Evolutionary conservation across 805 yeast genomes (phyloP).

Genomic region (Wickerhamiella australiensis): DNA sequence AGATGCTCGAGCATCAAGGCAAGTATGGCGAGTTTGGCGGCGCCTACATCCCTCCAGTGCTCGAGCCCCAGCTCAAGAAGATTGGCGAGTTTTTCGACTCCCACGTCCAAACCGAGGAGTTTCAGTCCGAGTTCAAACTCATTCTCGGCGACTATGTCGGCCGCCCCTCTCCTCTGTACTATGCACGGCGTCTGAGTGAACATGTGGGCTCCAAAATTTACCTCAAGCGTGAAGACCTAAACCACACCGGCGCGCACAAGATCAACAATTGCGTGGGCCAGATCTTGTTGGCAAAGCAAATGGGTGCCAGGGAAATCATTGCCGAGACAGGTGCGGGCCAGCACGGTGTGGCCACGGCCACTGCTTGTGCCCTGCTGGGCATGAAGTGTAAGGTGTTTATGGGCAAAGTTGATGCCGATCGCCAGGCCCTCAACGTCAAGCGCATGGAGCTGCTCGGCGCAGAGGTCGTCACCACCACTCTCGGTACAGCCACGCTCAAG

Average conservation of each 20-base stretch:
- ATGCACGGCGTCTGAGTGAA: constrained; percentile 80
- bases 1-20: constrained; percentile 4
- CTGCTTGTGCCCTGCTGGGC: constrained; percentile 51
- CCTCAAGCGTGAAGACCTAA: constrained; percentile 87
- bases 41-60: constrained; percentile 6
- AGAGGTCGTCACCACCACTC: constrained; percentile 79
- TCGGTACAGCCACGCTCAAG: constrained; percentile 89
- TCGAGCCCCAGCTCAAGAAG: constrained; percentile 6
- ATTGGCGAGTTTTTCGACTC: constrained; percentile 22
- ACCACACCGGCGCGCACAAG: constrained; percentile 40
- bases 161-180: constrained; percentile 85
- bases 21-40: constrained; percentile 7
- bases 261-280: constrained; percentile 39
- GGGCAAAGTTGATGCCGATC: constrained; percentile 98
- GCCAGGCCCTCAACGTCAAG: constrained; percentile 96
- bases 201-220: constrained; percentile 88
- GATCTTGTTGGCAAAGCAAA: constrained; percentile 33
- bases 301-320: constrained; percentile 35
- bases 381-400: constrained; percentile 85
- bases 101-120: constrained; percentile 69
- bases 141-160: constrained; percentile 78
- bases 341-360: constrained; percentile 42
- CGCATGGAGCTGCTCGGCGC: constrained; percentile 96
- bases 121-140: constrained; percentile 84
- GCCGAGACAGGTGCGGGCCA: constrained; percentile 44